Evolutionary conservation across 2,329 filamentous ascomycete species (phyloP).

Genomic region (Pyrenophora tritici-repentis): DNA sequence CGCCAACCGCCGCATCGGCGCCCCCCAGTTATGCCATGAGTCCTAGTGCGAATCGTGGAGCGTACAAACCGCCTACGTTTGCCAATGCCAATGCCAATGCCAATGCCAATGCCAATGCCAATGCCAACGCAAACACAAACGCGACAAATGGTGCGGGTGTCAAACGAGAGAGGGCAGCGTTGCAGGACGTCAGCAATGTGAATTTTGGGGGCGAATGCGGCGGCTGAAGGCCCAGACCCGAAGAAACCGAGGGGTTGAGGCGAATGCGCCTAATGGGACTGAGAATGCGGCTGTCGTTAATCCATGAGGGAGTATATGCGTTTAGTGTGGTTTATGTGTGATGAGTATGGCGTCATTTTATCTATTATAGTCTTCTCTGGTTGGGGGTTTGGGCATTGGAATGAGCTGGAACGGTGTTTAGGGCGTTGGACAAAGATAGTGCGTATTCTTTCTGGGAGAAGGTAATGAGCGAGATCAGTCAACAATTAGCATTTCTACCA

Average conservation of each 20-base stretch:
- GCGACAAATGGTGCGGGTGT: constrained; percentile 13
- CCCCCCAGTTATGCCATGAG: constrained; percentile 42
- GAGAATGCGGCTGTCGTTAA: not conserved
- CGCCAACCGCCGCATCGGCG: constrained; percentile 54
- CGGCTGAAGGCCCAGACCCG: constrained; percentile 40
- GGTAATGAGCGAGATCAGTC: too few species aligned
- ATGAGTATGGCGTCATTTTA: too few species aligned
- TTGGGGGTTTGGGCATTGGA: too few species aligned
- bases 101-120: constrained; percentile 31
- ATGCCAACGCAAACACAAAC: too few species aligned
- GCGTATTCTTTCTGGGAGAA: too few species aligned
- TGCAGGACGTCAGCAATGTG: constrained; percentile 56
- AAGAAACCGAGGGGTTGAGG: constrained; percentile 51
- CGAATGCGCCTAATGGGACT: constrained; percentile 30
- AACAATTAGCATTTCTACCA: too few species aligned
- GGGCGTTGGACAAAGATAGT: too few species aligned
- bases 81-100: constrained; percentile 32
- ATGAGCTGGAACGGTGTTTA: too few species aligned
- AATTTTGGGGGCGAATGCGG: constrained; percentile 26
- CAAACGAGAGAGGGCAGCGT: constrained; percentile 41
- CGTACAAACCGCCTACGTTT: constrained; percentile 53
- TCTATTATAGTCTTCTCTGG: too few species aligned
- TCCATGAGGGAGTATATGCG: too few species aligned
- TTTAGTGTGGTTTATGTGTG: too few species aligned
- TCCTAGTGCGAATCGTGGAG: constrained; percentile 50